These are phyloP conservation scores for Hortiboletus flavorubellus DNA, from an alignment of 768 basidiomycete genomes.

Conservation along the genomic window DNA sequence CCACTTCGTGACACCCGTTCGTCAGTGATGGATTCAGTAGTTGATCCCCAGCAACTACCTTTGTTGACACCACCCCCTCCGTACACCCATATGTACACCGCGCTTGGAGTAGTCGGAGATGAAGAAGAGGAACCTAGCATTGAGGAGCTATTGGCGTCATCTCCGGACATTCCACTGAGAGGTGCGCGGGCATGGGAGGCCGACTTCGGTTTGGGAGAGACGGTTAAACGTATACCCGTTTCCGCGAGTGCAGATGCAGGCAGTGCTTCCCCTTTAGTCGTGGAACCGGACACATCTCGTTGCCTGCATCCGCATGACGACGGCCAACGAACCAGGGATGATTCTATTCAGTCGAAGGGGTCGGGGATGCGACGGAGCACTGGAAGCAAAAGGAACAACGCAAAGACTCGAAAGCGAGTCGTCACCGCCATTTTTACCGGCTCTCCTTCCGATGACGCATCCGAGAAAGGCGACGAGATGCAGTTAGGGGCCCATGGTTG, in stretches of 20 bases:
- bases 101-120: background rate
- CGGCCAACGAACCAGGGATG: background rate
- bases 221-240: slow-evolving; percentile 27
- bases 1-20: background rate
- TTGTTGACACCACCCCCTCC: slow-evolving; percentile 16
- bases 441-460: background rate
- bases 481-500: background rate
- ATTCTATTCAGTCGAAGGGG: slow-evolving; percentile 2
- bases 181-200: slow-evolving; percentile 33
- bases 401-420: slow-evolving; percentile 16
- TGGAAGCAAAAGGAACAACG: slow-evolving; percentile 7
- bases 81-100: background rate
- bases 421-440: slow-evolving; percentile 33
- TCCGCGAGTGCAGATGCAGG: background rate
- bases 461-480: background rate
- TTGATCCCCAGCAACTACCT: background rate
- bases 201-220: slow-evolving; percentile 28
- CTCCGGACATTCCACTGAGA: slow-evolving; percentile 16
- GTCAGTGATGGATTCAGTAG: background rate
- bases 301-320: background rate
- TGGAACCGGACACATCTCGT: background rate
- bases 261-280: background rate
- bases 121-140: slow-evolving; percentile 27
- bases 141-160: slow-evolving; percentile 27
- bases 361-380: background rate